phyloP scores from a whole-genome alignment of 75 land plant genomes.

The Cupressus sempervirens region DNA sequence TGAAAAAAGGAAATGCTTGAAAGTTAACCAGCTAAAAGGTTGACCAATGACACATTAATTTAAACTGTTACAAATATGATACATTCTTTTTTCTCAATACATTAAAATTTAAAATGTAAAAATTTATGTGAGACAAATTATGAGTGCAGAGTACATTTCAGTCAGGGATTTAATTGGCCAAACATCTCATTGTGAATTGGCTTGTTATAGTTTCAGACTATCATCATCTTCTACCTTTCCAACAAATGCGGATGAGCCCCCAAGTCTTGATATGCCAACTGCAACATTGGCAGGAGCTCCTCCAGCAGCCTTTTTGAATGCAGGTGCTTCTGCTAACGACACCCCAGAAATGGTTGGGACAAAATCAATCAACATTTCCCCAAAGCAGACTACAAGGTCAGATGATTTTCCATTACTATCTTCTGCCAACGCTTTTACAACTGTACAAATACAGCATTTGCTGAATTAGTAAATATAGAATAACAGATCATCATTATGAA shows the following conservation, averaged over 20 bases:
- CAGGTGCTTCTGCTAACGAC: constrained; percentile 84
- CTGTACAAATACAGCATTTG: background rate
- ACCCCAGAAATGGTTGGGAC: constrained; percentile 78
- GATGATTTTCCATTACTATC: constrained; percentile 1
- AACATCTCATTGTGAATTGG: background rate
- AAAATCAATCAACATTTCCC: constrained; percentile 82
- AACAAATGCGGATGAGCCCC: constrained; percentile 74
- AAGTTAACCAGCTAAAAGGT: background rate
- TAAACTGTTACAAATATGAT: background rate
- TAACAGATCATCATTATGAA: background rate
- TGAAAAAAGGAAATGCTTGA: background rate
- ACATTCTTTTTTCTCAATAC: background rate
- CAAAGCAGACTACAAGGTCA: constrained; percentile 68
- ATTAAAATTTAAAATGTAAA: background rate
- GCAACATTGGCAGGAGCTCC: constrained; percentile 96
- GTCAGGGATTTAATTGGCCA: background rate
- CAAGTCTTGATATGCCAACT: constrained; percentile 62
- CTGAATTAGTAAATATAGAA: background rate
- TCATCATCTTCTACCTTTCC: constrained; percentile 51
- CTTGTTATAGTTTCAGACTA: background rate
- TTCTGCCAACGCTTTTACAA: constrained; percentile 1
- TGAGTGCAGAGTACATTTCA: background rate
- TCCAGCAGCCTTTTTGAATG: constrained; percentile 77
- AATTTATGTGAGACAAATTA: background rate
- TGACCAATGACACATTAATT: background rate